Percentiles rank a stretch among this genome's conserved stretches.
Conservation (phyloP, 257 asterid genomes). For the Haberlea rhodopensis region DNA sequence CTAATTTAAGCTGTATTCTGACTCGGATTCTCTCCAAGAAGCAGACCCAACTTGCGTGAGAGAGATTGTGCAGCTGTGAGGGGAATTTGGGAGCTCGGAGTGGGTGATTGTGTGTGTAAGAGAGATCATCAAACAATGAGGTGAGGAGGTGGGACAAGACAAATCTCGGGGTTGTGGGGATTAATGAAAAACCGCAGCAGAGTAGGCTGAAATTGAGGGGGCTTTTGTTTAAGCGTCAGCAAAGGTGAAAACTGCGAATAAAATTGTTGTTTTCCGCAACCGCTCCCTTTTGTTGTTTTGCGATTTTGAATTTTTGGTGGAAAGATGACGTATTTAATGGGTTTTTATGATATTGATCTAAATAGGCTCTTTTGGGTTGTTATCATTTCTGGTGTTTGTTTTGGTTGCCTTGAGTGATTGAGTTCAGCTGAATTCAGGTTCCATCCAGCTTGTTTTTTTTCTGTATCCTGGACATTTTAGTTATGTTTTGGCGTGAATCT, state of each 20-base stretch:
- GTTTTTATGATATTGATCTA: slow-evolving; percentile 18
- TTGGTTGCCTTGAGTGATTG: slow-evolving; percentile 10
- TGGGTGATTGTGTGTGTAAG: background rate
- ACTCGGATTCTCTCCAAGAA: background rate
- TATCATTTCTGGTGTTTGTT: slow-evolving; percentile 17
- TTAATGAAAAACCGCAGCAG: slow-evolving; percentile 30
- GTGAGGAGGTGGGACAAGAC: slow-evolving; percentile 21
- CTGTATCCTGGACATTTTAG: slow-evolving; percentile 25
- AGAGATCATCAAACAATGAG: slow-evolving; percentile 12
- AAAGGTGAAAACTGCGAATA: slow-evolving; percentile 33
- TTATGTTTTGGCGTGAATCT: slow-evolving; percentile 3
- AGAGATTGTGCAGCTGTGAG: slow-evolving; percentile 14
- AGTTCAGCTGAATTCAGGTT: slow-evolving; percentile 30
- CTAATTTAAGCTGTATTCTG: background rate
- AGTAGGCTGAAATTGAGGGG: slow-evolving; percentile 31
- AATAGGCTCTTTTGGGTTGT: slow-evolving; percentile 14
- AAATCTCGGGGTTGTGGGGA: slow-evolving; percentile 27
- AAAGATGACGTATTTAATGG: slow-evolving; percentile 25
- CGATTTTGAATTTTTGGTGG: slow-evolving; percentile 22
- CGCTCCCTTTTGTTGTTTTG: slow-evolving; percentile 25
- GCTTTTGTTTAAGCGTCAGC: slow-evolving; percentile 9
- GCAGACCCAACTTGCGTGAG: slow-evolving; percentile 29
- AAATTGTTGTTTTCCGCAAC: slow-evolving; percentile 24
- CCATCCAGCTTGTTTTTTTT: slow-evolving; percentile 18
- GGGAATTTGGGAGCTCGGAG: slow-evolving; percentile 24